Evolutionary conservation across 805 yeast species (phyloP).

Genomic region (Lipomyces mesembrius): DNA sequence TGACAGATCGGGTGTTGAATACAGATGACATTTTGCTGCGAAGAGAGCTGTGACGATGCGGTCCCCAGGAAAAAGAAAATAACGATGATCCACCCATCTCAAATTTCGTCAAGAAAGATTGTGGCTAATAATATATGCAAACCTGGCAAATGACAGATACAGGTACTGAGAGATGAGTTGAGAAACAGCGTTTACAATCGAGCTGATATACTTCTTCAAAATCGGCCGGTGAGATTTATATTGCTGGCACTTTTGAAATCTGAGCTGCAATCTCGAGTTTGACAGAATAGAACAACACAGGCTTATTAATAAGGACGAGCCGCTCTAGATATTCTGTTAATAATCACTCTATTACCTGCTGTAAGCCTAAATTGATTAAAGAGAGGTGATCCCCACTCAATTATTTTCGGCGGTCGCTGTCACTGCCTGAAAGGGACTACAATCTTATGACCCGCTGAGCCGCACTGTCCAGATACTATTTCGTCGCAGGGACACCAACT

Average conservation of each 20-base stretch:
- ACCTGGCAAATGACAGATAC: not conserved
- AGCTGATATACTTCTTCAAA: not conserved
- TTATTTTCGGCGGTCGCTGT: too few relatives aligned
- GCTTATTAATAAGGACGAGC: not conserved
- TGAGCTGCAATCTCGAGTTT: not conserved
- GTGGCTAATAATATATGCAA: not conserved
- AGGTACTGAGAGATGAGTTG: not conserved
- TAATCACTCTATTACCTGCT: too few relatives aligned
- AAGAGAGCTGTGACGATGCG: not conserved
- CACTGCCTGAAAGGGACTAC: too few relatives aligned
- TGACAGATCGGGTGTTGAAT: constrained; percentile 1
- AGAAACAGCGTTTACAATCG: not conserved
- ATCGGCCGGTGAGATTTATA: not conserved
- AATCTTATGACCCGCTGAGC: too few relatives aligned
- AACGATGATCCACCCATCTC: constrained; percentile 1
- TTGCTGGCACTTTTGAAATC: not conserved
- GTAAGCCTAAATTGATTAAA: too few relatives aligned
- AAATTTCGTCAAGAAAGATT: not conserved
- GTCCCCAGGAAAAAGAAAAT: not conserved
- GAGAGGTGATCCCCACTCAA: too few relatives aligned
- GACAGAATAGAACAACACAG: not conserved
- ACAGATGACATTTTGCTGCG: constrained; percentile 2
- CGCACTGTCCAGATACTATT: too few relatives aligned
- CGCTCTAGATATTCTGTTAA: not conserved
- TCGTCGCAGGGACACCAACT: too few relatives aligned